Evolutionary conservation across 1,284 basidiomycete genomes (phyloP).

Genomic region (Irpex rosettiformis): DNA sequence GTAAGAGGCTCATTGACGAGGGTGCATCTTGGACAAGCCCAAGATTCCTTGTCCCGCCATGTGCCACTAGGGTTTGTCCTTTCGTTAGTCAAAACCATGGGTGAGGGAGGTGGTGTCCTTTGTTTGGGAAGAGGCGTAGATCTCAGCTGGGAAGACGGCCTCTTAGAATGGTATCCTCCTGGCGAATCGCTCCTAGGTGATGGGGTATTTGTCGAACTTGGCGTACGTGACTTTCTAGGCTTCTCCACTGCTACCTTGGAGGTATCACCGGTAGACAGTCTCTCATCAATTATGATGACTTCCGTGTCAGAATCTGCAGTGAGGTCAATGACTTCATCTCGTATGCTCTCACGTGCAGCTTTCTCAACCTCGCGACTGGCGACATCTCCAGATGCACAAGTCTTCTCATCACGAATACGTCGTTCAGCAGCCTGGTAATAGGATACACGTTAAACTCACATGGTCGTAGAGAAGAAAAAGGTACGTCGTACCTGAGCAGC

Average conservation of each 20-base stretch:
- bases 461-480: not conserved
- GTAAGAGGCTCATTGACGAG: slow-evolving; percentile 52
- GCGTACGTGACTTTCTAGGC: not conserved
- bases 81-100: slow-evolving; percentile 1
- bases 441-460: not conserved
- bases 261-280: slow-evolving; percentile 8
- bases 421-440: slow-evolving; percentile 78
- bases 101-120: slow-evolving; percentile 9
- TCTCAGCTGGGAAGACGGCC: slow-evolving; percentile 7
- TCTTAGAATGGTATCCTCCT: slow-evolving; percentile 2
- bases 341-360: slow-evolving; percentile 64
- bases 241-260: slow-evolving; percentile 9
- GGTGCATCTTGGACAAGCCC: slow-evolving; percentile 74
- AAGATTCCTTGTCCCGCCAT: slow-evolving; percentile 32
- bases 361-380: slow-evolving; percentile 67
- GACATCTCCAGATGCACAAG: slow-evolving; percentile 60
- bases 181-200: not conserved
- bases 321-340: slow-evolving; percentile 60
- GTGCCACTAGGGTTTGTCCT: slow-evolving; percentile 7
- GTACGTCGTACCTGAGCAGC: slow-evolving; percentile 74
- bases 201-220: not conserved
- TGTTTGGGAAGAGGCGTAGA: slow-evolving; percentile 9
- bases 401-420: slow-evolving; percentile 65
- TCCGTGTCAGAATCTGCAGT: slow-evolving; percentile 39
- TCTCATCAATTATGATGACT: slow-evolving; percentile 26